phyloP scores from a whole-genome alignment of 108 stramenopile genomes.

The Seminavis robusta region DNA sequence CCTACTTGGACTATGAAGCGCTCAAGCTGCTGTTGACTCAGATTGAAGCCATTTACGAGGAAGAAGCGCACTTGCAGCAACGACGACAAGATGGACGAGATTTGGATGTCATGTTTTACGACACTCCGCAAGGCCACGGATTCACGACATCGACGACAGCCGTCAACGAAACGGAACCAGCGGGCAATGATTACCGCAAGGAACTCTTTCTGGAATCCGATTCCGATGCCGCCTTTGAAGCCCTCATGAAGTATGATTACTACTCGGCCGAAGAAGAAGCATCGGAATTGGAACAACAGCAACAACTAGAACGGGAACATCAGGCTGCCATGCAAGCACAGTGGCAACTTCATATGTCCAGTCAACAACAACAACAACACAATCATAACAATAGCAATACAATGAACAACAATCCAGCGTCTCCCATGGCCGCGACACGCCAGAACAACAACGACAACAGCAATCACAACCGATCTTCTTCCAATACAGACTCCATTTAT shows the following conservation, averaged over 20 bases:
- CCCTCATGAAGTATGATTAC: too few relatives aligned
- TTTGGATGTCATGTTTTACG: background rate
- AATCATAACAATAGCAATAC: too few relatives aligned
- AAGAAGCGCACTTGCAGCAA: slow-evolving; percentile 27
- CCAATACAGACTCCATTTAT: too few relatives aligned
- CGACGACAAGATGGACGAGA: background rate
- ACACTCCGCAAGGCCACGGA: background rate
- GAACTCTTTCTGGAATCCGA: slow-evolving; percentile 79
- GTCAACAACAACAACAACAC: too few relatives aligned
- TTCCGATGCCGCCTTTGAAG: slow-evolving; percentile 65
- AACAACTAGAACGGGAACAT: background rate
- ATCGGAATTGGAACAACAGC: background rate
- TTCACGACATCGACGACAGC: background rate
- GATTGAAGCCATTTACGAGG: slow-evolving; percentile 75
- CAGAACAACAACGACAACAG: background rate
- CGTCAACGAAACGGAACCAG: background rate
- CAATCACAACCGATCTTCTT: too few relatives aligned
- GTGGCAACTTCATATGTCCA: too few relatives aligned
- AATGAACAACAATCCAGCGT: background rate
- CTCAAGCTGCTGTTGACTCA: slow-evolving; percentile 62
- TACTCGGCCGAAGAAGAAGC: slow-evolving; percentile 16
- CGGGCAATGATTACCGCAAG: slow-evolving; percentile 72
- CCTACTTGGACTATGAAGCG: slow-evolving; percentile 79
- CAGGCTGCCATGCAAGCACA: background rate
- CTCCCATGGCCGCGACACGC: background rate